Conservation (phyloP, 768 basidiomycete genomes). For the Lactarius hatsudake region DNA sequence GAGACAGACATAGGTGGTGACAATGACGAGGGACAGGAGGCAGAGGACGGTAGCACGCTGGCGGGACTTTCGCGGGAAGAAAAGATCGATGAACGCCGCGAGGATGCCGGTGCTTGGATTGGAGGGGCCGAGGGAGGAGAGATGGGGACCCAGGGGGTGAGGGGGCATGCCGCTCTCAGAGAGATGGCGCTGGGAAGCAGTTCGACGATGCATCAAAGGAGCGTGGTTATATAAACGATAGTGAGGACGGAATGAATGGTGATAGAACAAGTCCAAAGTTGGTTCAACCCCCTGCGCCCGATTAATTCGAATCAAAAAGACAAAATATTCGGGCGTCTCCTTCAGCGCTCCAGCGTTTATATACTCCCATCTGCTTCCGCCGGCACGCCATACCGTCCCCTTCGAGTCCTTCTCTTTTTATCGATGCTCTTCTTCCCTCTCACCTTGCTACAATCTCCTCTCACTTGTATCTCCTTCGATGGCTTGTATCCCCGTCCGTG, state of each 20-base stretch:
- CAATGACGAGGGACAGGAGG: slow-evolving; percentile 16
- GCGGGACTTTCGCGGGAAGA: slow-evolving; percentile 24
- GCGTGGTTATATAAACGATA: slow-evolving; percentile 21
- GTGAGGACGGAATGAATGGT: background rate
- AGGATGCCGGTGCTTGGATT: background rate
- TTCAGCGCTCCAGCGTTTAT: background rate
- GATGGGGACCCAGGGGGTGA: background rate
- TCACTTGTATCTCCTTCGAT: background rate
- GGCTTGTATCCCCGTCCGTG: background rate
- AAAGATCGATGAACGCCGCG: slow-evolving; percentile 11
- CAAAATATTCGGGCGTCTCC: background rate
- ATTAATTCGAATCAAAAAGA: background rate
- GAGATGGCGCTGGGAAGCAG: slow-evolving; percentile 20
- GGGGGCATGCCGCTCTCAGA: slow-evolving; percentile 14
- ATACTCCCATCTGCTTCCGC: background rate
- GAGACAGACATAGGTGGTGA: slow-evolving; percentile 25
- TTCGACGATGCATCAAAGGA: slow-evolving; percentile 24
- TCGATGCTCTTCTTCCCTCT: background rate
- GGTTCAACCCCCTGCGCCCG: background rate
- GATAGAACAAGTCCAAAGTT: slow-evolving; percentile 4
- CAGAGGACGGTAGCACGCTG: slow-evolving; percentile 25
- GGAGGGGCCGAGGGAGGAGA: slow-evolving; percentile 5
- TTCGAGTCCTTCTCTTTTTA: background rate
- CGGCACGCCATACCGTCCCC: background rate
- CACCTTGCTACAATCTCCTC: background rate